phyloP scores from a whole-genome alignment of 2,329 filamentous ascomycete genomes.

The Ophiosphaerella korrae region DNA sequence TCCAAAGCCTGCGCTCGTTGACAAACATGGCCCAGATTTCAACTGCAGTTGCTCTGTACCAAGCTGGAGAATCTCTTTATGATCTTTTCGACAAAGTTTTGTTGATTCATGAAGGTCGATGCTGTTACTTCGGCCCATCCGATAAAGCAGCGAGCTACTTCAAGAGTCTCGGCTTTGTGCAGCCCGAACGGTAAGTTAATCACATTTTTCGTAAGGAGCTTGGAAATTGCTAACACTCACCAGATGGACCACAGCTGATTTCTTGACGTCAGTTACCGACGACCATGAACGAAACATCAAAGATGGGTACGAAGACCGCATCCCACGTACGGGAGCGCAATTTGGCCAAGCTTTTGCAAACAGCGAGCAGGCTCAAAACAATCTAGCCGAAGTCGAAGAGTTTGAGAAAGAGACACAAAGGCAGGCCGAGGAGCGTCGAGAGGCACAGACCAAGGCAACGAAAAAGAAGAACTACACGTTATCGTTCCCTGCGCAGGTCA shows the following conservation, averaged over 20 bases:
- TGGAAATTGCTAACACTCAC: no score
- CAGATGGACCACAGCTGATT: conserved; percentile 71
- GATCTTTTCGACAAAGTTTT: conserved; percentile 48
- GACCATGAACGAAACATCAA: conserved; percentile 62
- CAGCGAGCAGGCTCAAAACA: conserved; percentile 44
- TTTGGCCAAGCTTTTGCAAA: conserved; percentile 55
- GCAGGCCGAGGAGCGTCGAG: conserved; percentile 37
- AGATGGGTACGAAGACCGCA: conserved; percentile 61
- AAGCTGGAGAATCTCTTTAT: conserved; percentile 58
- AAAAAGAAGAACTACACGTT: conserved; percentile 51
- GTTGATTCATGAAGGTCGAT: conserved; percentile 48
- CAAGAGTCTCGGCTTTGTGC: conserved; percentile 68
- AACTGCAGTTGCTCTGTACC: conserved; percentile 72
- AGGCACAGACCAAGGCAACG: conserved; percentile 42
- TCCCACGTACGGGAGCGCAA: conserved; percentile 61
- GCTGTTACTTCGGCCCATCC: conserved; percentile 66
- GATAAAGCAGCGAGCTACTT: conserved; percentile 69
- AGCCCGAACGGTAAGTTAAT: conserved; percentile 54
- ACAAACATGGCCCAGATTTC: conserved; percentile 68
- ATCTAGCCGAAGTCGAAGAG: conserved; percentile 48
- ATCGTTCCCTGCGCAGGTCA: conserved; percentile 47
- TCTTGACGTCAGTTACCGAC: conserved; percentile 73
- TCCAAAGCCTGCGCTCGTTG: conserved; percentile 67
- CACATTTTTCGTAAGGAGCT: no score
- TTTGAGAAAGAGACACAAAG: conserved; percentile 43